A percentile compares a stretch with the other conserved stretches of the same genome.
These are phyloP conservation scores for Centrapalus pauciflorus DNA, from an alignment of 129 eudicot species.

Conservation along the genomic window DNA sequence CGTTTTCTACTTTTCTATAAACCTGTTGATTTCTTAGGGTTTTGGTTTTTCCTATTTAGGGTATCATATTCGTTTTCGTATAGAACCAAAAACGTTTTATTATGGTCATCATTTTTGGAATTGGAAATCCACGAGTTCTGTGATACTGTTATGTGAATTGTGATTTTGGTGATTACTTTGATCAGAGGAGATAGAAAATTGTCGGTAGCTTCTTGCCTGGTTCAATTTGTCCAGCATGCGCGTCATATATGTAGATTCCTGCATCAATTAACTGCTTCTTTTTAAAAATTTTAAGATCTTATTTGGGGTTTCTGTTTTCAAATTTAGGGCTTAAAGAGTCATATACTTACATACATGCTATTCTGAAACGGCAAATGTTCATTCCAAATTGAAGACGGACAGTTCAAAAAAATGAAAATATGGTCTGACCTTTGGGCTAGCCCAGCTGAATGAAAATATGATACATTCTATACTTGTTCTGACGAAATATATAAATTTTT, in stretches of 20 bases:
- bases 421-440: neutral
- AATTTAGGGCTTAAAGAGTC: neutral
- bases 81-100: neutral
- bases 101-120: neutral
- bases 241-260: neutral
- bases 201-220: too few relatives aligned
- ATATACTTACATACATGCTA: too few relatives aligned
- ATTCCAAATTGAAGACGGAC: neutral
- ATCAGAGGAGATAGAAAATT: neutral
- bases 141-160: neutral
- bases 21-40: constrained; percentile 5
- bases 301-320: neutral
- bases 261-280: neutral
- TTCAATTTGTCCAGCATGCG: neutral
- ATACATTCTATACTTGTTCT: too few relatives aligned
- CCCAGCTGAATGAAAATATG: neutral
- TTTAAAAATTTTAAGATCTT: neutral
- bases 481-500: too few relatives aligned
- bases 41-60: constrained; percentile 10
- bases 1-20: neutral
- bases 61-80: constrained; percentile 8
- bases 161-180: constrained; percentile 3
- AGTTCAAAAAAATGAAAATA: neutral
- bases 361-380: neutral
- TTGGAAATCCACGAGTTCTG: neutral